Conservation (phyloP, 352 stramenopile genomes). For the Phytophthora podocarpi region DNA sequence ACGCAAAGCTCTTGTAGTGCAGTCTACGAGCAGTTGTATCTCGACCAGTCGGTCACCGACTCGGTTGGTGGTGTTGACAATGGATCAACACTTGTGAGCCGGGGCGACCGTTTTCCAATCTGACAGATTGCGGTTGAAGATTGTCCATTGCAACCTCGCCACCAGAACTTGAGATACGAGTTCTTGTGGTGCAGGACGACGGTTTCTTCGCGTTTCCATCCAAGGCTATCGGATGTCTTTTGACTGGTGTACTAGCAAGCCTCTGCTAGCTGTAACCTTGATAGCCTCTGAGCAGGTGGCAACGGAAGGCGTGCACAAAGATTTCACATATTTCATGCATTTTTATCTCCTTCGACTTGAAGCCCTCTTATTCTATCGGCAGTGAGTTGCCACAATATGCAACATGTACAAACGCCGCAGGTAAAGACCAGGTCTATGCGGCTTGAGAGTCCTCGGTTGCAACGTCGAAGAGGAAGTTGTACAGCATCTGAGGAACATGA, state of each 20-base stretch:
- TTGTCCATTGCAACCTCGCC: background rate
- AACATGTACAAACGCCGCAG: too few species aligned
- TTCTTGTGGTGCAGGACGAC: background rate
- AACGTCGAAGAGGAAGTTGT: slow-evolving; percentile 34
- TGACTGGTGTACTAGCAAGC: too few species aligned
- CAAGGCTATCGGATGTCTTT: too few species aligned
- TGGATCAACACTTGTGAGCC: background rate
- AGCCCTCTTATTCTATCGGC: background rate
- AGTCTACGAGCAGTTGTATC: too few species aligned
- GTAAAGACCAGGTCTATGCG: too few species aligned
- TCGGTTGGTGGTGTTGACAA: too few species aligned
- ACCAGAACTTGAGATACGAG: background rate
- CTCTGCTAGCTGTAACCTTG: too few species aligned
- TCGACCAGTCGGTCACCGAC: too few species aligned
- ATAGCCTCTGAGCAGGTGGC: too few species aligned
- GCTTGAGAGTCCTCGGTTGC: slow-evolving; percentile 2
- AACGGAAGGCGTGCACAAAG: too few species aligned
- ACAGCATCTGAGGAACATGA: slow-evolving; percentile 33
- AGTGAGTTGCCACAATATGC: background rate
- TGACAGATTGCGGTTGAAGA: background rate
- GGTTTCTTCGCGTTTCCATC: too few species aligned
- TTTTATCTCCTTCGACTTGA: slow-evolving; percentile 3
- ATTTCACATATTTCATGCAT: slow-evolving; percentile 6
- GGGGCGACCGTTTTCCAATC: background rate
- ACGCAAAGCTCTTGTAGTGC: background rate